Base-by-base conservation (phyloP, 495 filamentous ascomycete species). In the Daldinia loculata region DNA sequence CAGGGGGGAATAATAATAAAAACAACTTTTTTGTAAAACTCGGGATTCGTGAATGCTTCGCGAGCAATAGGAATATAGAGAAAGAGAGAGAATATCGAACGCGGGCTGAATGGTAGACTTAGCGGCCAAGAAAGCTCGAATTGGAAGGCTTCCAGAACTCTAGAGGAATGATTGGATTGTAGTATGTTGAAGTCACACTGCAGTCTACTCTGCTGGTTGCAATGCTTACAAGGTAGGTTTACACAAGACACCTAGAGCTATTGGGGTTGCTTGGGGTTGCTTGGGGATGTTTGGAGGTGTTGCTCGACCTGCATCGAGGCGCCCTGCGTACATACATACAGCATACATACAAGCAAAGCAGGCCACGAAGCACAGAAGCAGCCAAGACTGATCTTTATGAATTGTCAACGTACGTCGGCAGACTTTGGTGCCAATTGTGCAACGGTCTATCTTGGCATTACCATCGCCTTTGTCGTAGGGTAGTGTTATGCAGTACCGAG, bases 81-180 rank as follows among this genome's bases (percentile, higher is more conserved):
- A 56, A 30, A 57, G 30, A 56, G 48, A 55, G 45, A 70, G 11
- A 24, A 55, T 59, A 55, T 59, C 59, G 57, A 45, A 51, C 24
- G 50, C 19, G 64, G 61, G 62, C 56, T 24, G 51, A 64, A 72
- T 76, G 74, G 71, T 70, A 69, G 56, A 59, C 38, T 70, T 57
- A 36, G 66, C 74, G 74, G 74, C 69, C 50, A 70, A 69, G 55
- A 72, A 61, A 48, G 32, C 74, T 66, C 53, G 56, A 76, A 70
- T 68, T 57, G 74, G 74, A 76, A 76, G 74, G 74, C 74, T 76
- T 76, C 74, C 72, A 76, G 74, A 76, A 76, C 65, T 60, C 53
- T 56, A 60, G 67, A 63, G 67, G 73, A 64, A 65, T 67, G 61
- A 67, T 72, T 72, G 63, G 69, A 58, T 66, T 62, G 71, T 71